These are phyloP conservation scores for Neonectria punicea DNA, from an alignment of 2,329 filamentous ascomycete species.

Conservation along the genomic window DNA sequence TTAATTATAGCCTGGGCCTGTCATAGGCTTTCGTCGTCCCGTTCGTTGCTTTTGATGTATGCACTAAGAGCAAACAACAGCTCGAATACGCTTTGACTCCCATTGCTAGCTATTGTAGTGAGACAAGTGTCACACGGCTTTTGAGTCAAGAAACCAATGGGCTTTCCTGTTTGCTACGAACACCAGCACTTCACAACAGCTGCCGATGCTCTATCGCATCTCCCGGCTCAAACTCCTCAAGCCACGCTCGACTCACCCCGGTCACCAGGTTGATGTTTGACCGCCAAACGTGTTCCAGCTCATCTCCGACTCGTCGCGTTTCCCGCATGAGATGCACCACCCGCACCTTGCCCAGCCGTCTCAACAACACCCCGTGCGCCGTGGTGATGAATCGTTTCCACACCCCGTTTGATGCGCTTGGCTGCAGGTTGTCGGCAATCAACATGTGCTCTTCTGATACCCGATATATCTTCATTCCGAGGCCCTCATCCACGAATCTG, in stretches of 20 bases:
- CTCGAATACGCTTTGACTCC: neutral
- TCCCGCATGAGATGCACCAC: slow-evolving; percentile 3
- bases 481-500: neutral
- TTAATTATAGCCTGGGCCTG: neutral
- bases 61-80: neutral
- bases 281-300: neutral
- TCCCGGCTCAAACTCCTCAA: slow-evolving; percentile 2
- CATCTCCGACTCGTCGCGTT: neutral
- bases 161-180: neutral
- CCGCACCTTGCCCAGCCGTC: neutral
- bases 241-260: neutral
- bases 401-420: neutral
- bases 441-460: slow-evolving; percentile 3
- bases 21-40: neutral
- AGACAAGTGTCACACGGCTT: neutral
- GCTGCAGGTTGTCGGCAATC: neutral
- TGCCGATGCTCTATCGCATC: neutral
- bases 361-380: slow-evolving; percentile 3
- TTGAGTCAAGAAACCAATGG: neutral
- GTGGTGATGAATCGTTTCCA: neutral
- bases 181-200: neutral
- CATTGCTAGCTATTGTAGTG: neutral
- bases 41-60: neutral
- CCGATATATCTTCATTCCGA: slow-evolving; percentile 1
- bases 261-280: slow-evolving; percentile 9